Conservation (phyloP, 805 yeast species). For the Sungouiozyma ichnusensis region DNA sequence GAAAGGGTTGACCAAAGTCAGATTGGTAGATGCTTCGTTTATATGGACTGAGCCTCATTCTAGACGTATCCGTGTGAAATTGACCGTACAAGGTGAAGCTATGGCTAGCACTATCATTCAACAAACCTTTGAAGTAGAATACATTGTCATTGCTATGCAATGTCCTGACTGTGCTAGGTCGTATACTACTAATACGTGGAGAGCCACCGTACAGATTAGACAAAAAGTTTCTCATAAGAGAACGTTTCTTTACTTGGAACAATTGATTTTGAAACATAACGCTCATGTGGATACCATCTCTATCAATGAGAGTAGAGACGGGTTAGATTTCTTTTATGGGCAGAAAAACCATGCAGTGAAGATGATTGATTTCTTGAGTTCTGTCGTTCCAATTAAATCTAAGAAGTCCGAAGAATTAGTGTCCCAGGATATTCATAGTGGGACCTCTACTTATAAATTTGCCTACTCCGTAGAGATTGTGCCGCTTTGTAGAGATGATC, state of each 20-base stretch:
- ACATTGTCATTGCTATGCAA: conserved; percentile 87
- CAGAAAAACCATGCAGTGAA: conserved; percentile 86
- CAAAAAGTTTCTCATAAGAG: conserved; percentile 96
- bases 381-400: conserved; percentile 75
- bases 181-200: conserved; percentile 94
- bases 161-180: conserved; percentile 98
- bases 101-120: conserved; percentile 84
- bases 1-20: conserved; percentile 75
- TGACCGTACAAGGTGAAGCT: conserved; percentile 96
- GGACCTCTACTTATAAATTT: conserved; percentile 79
- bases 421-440: conserved; percentile 85
- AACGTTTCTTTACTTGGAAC: conserved; percentile 92
- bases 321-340: conserved; percentile 85
- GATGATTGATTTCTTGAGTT: conserved; percentile 80
- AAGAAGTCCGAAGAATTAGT: conserved; percentile 87
- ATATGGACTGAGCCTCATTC: conserved; percentile 99
- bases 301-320: conserved; percentile 86
- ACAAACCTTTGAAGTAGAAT: conserved; percentile 91
- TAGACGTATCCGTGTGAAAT: conserved; percentile 79
- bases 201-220: conserved; percentile 94
- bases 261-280: conserved; percentile 80
- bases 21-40: conserved; percentile 86
- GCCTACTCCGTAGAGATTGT: conserved; percentile 88
- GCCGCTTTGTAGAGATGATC: conserved; percentile 94
- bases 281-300: conserved; percentile 92